These are phyloP conservation scores for Triadica sebifera DNA, from an alignment of 345 rosid genomes.

Conservation along the genomic window DNA sequence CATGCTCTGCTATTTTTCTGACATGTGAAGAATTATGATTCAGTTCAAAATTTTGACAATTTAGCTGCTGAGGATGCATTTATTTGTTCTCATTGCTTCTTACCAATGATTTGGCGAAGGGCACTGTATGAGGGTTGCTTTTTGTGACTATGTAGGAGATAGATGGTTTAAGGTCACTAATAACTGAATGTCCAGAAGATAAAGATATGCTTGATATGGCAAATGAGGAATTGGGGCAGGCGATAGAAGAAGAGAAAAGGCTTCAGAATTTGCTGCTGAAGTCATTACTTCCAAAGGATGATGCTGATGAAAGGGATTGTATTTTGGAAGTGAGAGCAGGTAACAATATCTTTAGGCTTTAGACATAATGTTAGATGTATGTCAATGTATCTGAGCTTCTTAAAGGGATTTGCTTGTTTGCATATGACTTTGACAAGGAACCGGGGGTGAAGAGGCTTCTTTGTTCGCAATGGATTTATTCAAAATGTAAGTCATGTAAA, in stretches of 20 bases:
- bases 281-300: constrained; percentile 92
- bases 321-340: constrained; percentile 99
- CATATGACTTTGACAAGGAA: constrained; percentile 46
- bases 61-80: not conserved
- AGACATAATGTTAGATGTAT: not conserved
- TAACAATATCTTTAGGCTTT: constrained; percentile 22
- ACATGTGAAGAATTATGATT: no score
- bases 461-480: constrained; percentile 92
- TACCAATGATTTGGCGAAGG: not conserved
- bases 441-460: constrained; percentile 98
- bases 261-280: constrained; percentile 67
- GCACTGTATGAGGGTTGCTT: constrained; percentile 1
- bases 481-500: constrained; percentile 60
- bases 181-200: constrained; percentile 63
- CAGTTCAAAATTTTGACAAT: no score
- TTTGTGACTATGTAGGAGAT: constrained; percentile 58
- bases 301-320: constrained; percentile 93
- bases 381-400: not conserved
- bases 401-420: no score
- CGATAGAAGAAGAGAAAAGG: constrained; percentile 63
- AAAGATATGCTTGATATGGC: constrained; percentile 84
- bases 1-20: no score
- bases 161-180: constrained; percentile 60
- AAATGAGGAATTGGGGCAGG: constrained; percentile 54
- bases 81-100: not conserved